These are phyloP conservation scores for Venturia effusa DNA, from an alignment of 2,329 filamentous ascomycete genomes.

Conservation along the genomic window DNA sequence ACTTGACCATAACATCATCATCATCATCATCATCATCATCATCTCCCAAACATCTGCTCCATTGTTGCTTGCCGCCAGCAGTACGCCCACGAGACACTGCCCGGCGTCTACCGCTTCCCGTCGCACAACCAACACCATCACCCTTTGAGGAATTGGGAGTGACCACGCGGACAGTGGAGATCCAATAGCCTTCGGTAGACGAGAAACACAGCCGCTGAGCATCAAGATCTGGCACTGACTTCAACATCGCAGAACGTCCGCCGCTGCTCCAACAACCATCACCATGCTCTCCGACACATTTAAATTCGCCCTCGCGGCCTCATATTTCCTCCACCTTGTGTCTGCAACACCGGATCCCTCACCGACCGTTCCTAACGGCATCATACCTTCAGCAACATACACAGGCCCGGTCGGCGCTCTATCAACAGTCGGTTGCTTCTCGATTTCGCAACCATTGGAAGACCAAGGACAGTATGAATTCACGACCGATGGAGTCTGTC, in stretches of 20 bases:
- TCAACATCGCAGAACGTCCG: background rate
- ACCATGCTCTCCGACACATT: background rate
- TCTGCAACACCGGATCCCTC: background rate
- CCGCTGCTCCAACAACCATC: background rate
- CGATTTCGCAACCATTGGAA: conserved; percentile 33
- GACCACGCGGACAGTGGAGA: background rate
- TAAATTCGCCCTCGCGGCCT: conserved; percentile 3
- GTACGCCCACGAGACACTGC: background rate
- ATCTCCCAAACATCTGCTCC: background rate
- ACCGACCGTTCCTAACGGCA: background rate
- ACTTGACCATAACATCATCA: background rate
- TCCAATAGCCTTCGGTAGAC: background rate
- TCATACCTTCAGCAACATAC: conserved; percentile 5
- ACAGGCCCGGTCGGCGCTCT: conserved; percentile 4
- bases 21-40: background rate
- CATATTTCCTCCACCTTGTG: background rate
- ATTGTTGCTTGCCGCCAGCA: background rate
- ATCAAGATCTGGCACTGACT: background rate
- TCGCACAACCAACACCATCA: background rate
- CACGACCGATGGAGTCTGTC: conserved; percentile 48
- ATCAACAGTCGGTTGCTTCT: conserved; percentile 38
- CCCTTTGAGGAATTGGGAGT: background rate
- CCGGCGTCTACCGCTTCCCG: background rate
- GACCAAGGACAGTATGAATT: conserved; percentile 35
- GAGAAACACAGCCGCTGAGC: background rate